Conservation (phyloP, 164 flowering plant species). For the Litsea cubeba region DNA sequence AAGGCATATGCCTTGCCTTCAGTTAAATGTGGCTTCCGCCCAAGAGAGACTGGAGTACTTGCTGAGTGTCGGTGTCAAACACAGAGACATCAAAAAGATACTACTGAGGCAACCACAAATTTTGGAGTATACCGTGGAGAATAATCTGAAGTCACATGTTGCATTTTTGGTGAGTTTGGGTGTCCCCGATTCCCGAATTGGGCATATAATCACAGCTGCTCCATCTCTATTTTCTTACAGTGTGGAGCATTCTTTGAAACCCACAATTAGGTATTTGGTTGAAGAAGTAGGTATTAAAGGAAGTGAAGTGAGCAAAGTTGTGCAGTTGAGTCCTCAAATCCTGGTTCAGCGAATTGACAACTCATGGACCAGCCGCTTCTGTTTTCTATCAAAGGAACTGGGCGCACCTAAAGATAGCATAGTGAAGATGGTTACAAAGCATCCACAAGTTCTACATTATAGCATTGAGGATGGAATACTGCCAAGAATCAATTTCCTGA, state of each 20-base stretch:
- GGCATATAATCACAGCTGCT: conserved; percentile 73
- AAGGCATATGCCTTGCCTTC: conserved; percentile 86
- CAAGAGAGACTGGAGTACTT: conserved; percentile 78
- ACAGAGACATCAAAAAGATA: conserved; percentile 69
- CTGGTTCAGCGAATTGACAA: conserved; percentile 77
- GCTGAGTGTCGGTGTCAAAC: conserved; percentile 80
- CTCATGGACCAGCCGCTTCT: conserved; percentile 75
- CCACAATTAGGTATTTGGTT: conserved; percentile 79
- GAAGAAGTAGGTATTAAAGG: conserved; percentile 88
- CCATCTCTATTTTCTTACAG: conserved; percentile 95
- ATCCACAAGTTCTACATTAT: conserved; percentile 95
- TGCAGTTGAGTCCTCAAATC: conserved; percentile 93
- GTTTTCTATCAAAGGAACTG: conserved; percentile 73
- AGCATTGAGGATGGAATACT: conserved; percentile 86
- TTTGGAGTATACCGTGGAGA: conserved; percentile 79
- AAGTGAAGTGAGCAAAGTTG: conserved; percentile 70
- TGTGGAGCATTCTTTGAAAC: conserved; percentile 82
- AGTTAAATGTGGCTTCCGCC: conserved; percentile 70
- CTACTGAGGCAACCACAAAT: conserved; percentile 92
- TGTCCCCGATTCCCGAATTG: conserved; percentile 68
- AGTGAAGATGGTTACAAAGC: conserved; percentile 89
- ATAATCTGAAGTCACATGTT: conserved; percentile 76
- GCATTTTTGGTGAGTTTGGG: conserved; percentile 64
- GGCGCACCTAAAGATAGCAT: conserved; percentile 82
- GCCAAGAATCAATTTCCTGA: conserved; percentile 82